Conservation (phyloP, 208 protist genomes). For the Trypanosoma vivax region DNA sequence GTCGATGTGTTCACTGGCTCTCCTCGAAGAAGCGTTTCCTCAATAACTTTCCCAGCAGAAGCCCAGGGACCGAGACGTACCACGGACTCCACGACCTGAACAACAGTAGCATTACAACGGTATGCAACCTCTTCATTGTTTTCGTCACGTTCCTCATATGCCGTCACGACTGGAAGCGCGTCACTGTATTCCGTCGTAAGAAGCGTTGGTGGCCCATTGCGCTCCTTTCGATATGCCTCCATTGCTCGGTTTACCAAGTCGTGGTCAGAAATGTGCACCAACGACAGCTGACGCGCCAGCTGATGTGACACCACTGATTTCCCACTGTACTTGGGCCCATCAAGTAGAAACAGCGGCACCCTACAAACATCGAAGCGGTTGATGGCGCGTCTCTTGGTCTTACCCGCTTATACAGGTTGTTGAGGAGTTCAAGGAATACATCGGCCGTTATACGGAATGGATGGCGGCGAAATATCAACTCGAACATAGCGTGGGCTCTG, state of each 20-base stretch:
- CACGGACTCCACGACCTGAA: slow-evolving; percentile 8
- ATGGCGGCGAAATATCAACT: slow-evolving; percentile 8
- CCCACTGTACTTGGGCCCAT: slow-evolving; percentile 70
- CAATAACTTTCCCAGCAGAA: slow-evolving; percentile 27
- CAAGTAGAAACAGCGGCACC: slow-evolving; percentile 57
- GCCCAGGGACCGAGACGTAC: slow-evolving; percentile 30
- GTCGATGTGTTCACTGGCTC: slow-evolving; percentile 29
- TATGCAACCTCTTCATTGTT: slow-evolving; percentile 19
- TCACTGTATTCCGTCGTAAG: slow-evolving; percentile 10
- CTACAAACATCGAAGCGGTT: slow-evolving; percentile 37
- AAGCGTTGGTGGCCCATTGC: slow-evolving; percentile 9
- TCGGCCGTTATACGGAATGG: slow-evolving; percentile 16
- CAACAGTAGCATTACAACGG: slow-evolving; percentile 6
- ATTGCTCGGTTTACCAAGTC: slow-evolving; percentile 24
- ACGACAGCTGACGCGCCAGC: slow-evolving; percentile 29
- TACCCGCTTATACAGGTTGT: slow-evolving; percentile 13
- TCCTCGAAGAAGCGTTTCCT: slow-evolving; percentile 33
- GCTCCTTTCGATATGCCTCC: slow-evolving; percentile 11
- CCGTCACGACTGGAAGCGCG: slow-evolving; percentile 3
- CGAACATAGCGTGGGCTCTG: slow-evolving; percentile 1
- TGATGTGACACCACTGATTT: slow-evolving; percentile 59
- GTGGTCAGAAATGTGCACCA: slow-evolving; percentile 47
- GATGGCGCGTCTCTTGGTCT: slow-evolving; percentile 3
- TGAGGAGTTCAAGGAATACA: slow-evolving; percentile 29
- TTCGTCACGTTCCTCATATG: slow-evolving; percentile 10